phyloP scores from a whole-genome alignment of 108 stramenopile genomes.

The Cyclotella choctawhatcheeana region DNA sequence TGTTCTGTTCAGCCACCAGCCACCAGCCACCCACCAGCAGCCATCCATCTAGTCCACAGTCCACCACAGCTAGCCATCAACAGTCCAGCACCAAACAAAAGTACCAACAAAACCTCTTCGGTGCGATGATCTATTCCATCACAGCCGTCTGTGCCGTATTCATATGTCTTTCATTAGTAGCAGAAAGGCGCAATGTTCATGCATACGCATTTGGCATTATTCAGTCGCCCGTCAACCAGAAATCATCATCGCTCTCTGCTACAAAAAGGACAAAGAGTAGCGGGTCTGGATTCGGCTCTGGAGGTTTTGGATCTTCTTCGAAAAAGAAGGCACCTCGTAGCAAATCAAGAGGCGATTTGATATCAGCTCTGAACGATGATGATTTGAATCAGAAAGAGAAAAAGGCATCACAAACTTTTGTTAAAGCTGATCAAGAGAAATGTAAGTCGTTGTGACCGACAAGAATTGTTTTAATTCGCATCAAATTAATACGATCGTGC shows the following conservation, averaged over 20 bases:
- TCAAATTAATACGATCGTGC: background rate
- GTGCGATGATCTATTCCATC: background rate
- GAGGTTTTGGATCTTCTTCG: conserved; percentile 27
- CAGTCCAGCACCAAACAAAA: too few relatives aligned
- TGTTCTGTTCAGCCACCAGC: too few relatives aligned
- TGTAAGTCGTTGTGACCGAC: too few relatives aligned
- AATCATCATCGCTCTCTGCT: too few relatives aligned
- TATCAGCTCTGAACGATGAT: conserved; percentile 43
- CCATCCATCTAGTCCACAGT: too few relatives aligned
- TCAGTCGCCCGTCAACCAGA: too few relatives aligned
- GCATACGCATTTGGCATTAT: too few relatives aligned
- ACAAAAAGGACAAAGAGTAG: background rate
- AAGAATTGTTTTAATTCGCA: background rate
- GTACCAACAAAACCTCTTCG: too few relatives aligned
- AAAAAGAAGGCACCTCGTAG: conserved; percentile 36
- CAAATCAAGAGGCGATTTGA: conserved; percentile 30
- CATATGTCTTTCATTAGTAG: too few relatives aligned
- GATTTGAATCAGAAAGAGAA: conserved; percentile 18
- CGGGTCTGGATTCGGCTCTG: background rate
- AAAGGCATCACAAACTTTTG: conserved; percentile 51
- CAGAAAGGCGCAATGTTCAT: too few relatives aligned
- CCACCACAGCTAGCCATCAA: too few relatives aligned
- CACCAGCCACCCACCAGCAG: too few relatives aligned
- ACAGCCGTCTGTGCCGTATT: background rate
- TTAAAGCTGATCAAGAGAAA: conserved; percentile 72